Evolutionary conservation across 2,329 filamentous ascomycete species (phyloP).

Genomic region (Epichloe hybrida): DNA sequence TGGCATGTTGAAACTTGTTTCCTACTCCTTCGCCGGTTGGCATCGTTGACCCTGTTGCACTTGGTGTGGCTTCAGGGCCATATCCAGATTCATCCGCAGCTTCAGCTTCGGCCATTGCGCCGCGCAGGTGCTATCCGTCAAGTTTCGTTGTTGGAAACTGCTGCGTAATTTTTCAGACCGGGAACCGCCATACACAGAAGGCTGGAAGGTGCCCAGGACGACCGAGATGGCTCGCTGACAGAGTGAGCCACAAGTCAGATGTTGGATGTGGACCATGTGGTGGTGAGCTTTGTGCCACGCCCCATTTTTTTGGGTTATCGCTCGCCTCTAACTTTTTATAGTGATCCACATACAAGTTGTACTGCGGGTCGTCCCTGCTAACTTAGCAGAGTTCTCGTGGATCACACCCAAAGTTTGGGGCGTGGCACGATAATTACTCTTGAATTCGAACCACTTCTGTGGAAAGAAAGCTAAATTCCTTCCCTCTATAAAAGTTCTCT

Average conservation of each 20-base stretch:
- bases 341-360: no score
- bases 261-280: no score
- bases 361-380: no score
- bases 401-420: no score
- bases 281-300: no score
- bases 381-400: no score
- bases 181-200: not conserved
- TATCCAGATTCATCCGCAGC: slow-evolving; percentile 18
- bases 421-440: no score
- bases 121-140: not conserved
- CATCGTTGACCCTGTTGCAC: slow-evolving; percentile 13
- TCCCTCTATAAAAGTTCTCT: no score
- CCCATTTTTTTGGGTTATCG: no score
- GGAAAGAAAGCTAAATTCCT: no score
- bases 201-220: not conserved
- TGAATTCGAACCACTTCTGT: no score
- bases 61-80: slow-evolving; percentile 12
- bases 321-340: no score
- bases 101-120: slow-evolving; percentile 22
- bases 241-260: not conserved
- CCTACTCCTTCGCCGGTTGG: slow-evolving; percentile 36
- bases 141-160: not conserved
- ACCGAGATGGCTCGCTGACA: not conserved
- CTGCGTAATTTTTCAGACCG: not conserved
- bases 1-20: slow-evolving; percentile 95